phyloP scores from a whole-genome alignment of 2,329 filamentous ascomycete genomes.

The Claviceps pazoutovae region DNA sequence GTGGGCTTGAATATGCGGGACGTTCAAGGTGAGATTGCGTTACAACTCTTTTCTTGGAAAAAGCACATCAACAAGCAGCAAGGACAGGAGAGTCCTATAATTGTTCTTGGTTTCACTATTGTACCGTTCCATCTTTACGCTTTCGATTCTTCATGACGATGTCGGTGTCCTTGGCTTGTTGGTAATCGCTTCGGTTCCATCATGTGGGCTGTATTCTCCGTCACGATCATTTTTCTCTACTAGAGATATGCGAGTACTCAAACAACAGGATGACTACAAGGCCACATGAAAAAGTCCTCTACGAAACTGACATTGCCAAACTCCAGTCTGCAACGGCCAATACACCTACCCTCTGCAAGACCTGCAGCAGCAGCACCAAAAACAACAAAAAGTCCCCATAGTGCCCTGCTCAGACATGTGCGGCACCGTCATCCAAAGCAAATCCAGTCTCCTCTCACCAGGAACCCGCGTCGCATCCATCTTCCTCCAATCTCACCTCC shows the following conservation, averaged over 20 bases:
- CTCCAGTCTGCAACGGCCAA: slow-evolving; percentile 45
- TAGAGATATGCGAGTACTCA: too few relatives aligned
- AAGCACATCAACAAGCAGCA: too few relatives aligned
- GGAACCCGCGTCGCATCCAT: slow-evolving; percentile 55
- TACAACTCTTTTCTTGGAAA: background rate
- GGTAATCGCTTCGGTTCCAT: too few relatives aligned
- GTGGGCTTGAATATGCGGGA: slow-evolving; percentile 38
- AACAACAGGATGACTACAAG: too few relatives aligned
- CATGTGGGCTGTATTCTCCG: too few relatives aligned
- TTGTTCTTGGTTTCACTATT: too few relatives aligned
- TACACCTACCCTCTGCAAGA: slow-evolving; percentile 44
- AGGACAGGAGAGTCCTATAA: too few relatives aligned
- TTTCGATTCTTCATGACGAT: too few relatives aligned
- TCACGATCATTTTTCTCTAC: too few relatives aligned
- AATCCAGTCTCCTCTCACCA: slow-evolving; percentile 28
- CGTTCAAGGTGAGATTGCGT: slow-evolving; percentile 26
- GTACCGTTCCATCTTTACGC: too few relatives aligned
- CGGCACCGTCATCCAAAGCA: slow-evolving; percentile 39
- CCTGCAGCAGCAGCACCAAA: slow-evolving; percentile 12
- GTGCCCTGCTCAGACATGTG: slow-evolving; percentile 61
- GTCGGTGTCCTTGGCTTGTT: too few relatives aligned
- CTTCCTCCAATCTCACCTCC: slow-evolving; percentile 44
- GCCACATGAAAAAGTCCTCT: too few relatives aligned
- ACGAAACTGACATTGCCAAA: background rate
- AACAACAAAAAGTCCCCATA: slow-evolving; percentile 23